Percentiles rank a stretch among this genome's conserved stretches.
Conservation (phyloP, 1,284 basidiomycete species). For the Irpex sp. region DNA sequence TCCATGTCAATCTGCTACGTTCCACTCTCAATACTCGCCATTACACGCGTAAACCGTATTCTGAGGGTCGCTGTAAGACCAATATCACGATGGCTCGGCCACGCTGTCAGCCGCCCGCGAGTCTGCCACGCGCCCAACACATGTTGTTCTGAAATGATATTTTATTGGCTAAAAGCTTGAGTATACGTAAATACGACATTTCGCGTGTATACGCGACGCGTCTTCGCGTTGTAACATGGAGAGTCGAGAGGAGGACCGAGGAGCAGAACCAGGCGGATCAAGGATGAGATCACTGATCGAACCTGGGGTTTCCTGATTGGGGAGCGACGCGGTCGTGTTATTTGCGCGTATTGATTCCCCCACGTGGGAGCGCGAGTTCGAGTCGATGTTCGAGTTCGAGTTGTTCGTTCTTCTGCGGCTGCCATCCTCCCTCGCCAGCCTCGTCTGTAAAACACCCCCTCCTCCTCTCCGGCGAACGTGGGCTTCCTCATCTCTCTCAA, state of each 20-base stretch:
- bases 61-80: no score
- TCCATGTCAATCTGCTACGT: no score
- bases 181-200: neutral
- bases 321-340: slow-evolving; percentile 19
- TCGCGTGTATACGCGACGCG: no score
- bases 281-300: neutral
- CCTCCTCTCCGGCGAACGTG: slow-evolving; percentile 21
- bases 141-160: neutral
- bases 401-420: slow-evolving; percentile 22
- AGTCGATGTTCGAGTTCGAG: slow-evolving; percentile 14
- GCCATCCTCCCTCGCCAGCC: slow-evolving; percentile 16
- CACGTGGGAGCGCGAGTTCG: slow-evolving; percentile 22
- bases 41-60: no score
- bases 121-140: neutral
- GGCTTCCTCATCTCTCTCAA: slow-evolving; percentile 10
- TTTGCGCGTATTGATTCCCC: slow-evolving; percentile 19
- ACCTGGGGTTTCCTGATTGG: slow-evolving; percentile 1
- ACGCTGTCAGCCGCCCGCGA: neutral
- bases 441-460: slow-evolving; percentile 14
- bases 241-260: neutral
- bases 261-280: neutral
- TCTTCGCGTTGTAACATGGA: neutral
- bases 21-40: no score
- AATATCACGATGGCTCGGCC: neutral
- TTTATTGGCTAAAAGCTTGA: neutral